phyloP scores from a whole-genome alignment of 2,329 filamentous ascomycete genomes.

The Botryotinia convoluta region DNA sequence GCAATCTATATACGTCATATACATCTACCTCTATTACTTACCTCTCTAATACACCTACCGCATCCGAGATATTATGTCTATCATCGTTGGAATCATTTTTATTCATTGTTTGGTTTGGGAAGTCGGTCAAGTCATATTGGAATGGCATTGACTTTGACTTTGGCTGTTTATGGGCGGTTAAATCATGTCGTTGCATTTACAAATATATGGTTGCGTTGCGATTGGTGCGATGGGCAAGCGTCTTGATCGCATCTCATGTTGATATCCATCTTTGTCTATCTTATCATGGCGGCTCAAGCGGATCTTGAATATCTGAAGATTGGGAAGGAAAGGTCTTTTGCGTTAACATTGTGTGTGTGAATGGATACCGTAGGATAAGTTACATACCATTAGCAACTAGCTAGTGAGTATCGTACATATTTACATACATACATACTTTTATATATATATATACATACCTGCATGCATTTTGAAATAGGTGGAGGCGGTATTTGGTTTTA shows the following conservation, averaged over 20 bases:
- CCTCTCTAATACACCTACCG: constrained; percentile 5
- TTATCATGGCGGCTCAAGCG: constrained; percentile 1
- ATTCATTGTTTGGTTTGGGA: background rate
- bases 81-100: background rate
- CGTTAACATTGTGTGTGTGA: background rate
- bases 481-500: background rate
- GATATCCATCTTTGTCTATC: background rate
- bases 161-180: constrained; percentile 12
- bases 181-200: constrained; percentile 17
- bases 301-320: background rate
- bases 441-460: background rate
- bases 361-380: background rate
- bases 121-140: background rate
- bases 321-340: background rate
- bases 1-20: background rate
- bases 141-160: background rate
- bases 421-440: background rate
- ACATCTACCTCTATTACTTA: background rate
- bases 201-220: constrained; percentile 9
- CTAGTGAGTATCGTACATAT: background rate
- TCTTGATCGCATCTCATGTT: constrained; percentile 9
- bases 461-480: background rate
- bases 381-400: background rate
- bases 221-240: constrained; percentile 1
- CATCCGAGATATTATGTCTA: background rate